Conservation (phyloP, 2,329 filamentous ascomycete genomes). For the Tolypocladium album region DNA sequence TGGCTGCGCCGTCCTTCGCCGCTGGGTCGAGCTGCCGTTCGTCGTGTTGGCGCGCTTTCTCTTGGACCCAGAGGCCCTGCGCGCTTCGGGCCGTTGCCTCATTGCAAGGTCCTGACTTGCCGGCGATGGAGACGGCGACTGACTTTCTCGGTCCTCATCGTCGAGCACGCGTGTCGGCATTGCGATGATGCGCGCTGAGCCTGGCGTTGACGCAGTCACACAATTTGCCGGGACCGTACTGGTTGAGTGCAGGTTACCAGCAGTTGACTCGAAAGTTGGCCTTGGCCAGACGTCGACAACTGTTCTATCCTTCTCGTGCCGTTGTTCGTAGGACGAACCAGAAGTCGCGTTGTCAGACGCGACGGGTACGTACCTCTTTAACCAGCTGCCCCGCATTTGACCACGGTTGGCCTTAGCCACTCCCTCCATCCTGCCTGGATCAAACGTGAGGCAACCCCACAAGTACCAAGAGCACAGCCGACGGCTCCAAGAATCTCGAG, state of each 20-base stretch:
- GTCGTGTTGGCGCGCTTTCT: slow-evolving; percentile 18
- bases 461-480: no score
- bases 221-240: not conserved
- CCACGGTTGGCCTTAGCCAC: not conserved
- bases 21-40: slow-evolving; percentile 12
- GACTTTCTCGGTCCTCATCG: slow-evolving; percentile 8
- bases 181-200: not conserved
- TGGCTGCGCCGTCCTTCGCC: slow-evolving; percentile 7
- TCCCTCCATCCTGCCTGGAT: no score
- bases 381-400: not conserved
- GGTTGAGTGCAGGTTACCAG: not conserved
- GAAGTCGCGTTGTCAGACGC: not conserved
- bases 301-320: not conserved
- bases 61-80: slow-evolving; percentile 15
- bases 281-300: not conserved
- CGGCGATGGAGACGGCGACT: slow-evolving; percentile 9
- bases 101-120: slow-evolving; percentile 12
- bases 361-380: not conserved
- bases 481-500: not conserved
- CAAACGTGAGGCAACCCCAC: no score
- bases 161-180: slow-evolving; percentile 16
- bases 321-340: not conserved
- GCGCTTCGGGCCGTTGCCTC: slow-evolving; percentile 12
- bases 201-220: not conserved
- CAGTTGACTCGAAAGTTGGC: not conserved